Percentiles rank a stretch among this genome's conserved stretches.
These are phyloP conservation scores for Aspergillus glaucus DNA, from an alignment of 2,329 filamentous ascomycete species.

Conservation along the genomic window DNA sequence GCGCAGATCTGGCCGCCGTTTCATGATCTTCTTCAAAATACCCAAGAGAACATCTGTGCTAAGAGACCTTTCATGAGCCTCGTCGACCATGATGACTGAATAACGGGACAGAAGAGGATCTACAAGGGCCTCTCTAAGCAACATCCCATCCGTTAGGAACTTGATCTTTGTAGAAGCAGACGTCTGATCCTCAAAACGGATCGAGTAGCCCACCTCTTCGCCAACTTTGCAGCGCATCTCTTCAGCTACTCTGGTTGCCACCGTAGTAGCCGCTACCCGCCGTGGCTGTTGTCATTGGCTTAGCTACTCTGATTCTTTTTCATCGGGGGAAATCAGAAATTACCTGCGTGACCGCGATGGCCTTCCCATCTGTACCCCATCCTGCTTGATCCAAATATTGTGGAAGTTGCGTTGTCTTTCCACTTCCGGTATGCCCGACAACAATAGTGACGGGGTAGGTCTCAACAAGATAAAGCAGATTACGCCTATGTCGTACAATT, in stretches of 20 bases:
- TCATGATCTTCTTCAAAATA: conserved; percentile 82
- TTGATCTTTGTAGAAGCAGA: conserved; percentile 83
- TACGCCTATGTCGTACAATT: conserved; percentile 74
- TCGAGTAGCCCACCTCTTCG: conserved; percentile 88
- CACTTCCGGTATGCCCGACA: conserved; percentile 87
- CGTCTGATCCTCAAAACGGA: conserved; percentile 84
- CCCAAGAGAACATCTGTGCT: conserved; percentile 89
- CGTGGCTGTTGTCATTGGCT: conserved; percentile 58
- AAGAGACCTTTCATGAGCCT: conserved; percentile 89
- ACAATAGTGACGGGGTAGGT: conserved; percentile 79
- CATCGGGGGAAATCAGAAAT: conserved; percentile 23
- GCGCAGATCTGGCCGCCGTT: conserved; percentile 70
- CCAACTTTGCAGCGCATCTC: conserved; percentile 81
- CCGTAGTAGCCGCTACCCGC: conserved; percentile 82
- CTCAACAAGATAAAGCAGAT: conserved; percentile 79
- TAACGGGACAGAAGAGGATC: conserved; percentile 88
- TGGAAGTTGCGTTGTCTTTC: conserved; percentile 93
- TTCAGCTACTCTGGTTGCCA: conserved; percentile 81
- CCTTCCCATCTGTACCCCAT: conserved; percentile 78
- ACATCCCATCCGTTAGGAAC: conserved; percentile 86
- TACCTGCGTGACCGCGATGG: conserved; percentile 87
- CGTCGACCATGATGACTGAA: conserved; percentile 95
- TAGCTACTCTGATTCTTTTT: background rate
- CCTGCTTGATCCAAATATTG: conserved; percentile 83
- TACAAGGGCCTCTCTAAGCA: conserved; percentile 85